A percentile compares a stretch with the other conserved stretches of the same genome.
These are phyloP conservation scores for Tieghemostelium lacteum DNA, from an alignment of 78 protist genomes.

Conservation along the genomic window DNA sequence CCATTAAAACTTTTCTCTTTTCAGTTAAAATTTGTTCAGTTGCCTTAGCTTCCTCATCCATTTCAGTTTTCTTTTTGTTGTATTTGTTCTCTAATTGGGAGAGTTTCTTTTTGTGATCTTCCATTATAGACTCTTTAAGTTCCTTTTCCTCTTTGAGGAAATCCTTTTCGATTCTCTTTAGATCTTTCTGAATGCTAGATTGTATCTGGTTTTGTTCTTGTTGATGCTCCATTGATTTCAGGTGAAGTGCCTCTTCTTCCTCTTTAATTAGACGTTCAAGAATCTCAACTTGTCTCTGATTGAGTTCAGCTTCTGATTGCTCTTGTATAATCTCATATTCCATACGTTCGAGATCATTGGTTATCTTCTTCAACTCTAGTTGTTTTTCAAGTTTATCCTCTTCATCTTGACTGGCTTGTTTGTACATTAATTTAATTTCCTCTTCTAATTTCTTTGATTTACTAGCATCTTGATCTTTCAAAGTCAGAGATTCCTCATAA, in stretches of 20 bases:
- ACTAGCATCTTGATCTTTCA: not conserved
- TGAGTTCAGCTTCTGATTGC: not conserved
- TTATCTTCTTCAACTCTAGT: not conserved
- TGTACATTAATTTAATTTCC: not conserved
- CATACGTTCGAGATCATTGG: not conserved
- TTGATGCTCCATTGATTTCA: not conserved
- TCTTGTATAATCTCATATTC: not conserved
- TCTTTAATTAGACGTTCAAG: not conserved
- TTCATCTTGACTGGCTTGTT: not conserved
- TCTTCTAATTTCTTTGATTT: conserved; percentile 3
- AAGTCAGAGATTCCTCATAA: not conserved
- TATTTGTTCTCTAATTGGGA: conserved; percentile 10
- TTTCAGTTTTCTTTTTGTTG: not conserved
- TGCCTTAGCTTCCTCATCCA: not conserved
- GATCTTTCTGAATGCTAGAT: not conserved
- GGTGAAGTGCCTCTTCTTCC: not conserved
- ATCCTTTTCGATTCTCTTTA: not conserved
- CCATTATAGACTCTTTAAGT: not conserved
- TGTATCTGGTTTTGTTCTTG: not conserved
- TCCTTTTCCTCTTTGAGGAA: not conserved
- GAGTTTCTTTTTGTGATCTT: conserved; percentile 5
- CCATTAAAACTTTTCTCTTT: not conserved
- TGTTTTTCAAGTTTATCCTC: not conserved
- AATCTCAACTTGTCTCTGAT: not conserved
- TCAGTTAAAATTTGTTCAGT: not conserved